Percentiles rank a stretch among this genome's conserved stretches.
These are phyloP conservation scores for Sclerotinia glacialis DNA, from an alignment of 2,329 filamentous ascomycete genomes.

Conservation along the genomic window DNA sequence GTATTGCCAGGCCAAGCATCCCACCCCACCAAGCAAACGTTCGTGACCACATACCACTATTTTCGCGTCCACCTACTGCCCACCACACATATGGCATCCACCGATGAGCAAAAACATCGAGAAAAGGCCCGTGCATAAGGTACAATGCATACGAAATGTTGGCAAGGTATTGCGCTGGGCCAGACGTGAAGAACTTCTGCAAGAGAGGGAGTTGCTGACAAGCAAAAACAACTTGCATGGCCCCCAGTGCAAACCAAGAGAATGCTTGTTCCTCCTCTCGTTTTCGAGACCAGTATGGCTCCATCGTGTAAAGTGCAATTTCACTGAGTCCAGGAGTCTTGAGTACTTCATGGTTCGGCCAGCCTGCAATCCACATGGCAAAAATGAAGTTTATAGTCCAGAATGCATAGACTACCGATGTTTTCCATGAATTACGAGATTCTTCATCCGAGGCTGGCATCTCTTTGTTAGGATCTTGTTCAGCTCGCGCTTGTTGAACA, in stretches of 20 bases:
- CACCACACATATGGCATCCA: constrained; percentile 31
- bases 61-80: constrained; percentile 24
- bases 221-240: constrained; percentile 36
- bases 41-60: constrained; percentile 30
- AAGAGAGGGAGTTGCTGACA: constrained; percentile 41
- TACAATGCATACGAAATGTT: constrained; percentile 58
- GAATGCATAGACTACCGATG: constrained; percentile 26
- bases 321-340: constrained; percentile 31
- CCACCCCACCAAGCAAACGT: constrained; percentile 39
- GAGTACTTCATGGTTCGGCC: constrained; percentile 34
- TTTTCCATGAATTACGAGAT: constrained; percentile 11
- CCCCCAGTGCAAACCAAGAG: constrained; percentile 36
- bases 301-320: constrained; percentile 32
- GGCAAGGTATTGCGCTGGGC: constrained; percentile 53
- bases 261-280: constrained; percentile 27
- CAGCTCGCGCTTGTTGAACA: constrained; percentile 33
- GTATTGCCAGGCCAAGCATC: constrained; percentile 45
- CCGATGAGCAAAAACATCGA: constrained; percentile 39
- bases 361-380: constrained; percentile 36
- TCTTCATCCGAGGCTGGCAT: constrained; percentile 5
- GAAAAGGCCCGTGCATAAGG: constrained; percentile 52
- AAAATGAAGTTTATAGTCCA: constrained; percentile 33
- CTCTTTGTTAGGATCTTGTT: constrained; percentile 24
- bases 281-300: constrained; percentile 30
- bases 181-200: constrained; percentile 47